Conservation (phyloP, 768 basidiomycete genomes). For the Thelephora ganbajun region DNA sequence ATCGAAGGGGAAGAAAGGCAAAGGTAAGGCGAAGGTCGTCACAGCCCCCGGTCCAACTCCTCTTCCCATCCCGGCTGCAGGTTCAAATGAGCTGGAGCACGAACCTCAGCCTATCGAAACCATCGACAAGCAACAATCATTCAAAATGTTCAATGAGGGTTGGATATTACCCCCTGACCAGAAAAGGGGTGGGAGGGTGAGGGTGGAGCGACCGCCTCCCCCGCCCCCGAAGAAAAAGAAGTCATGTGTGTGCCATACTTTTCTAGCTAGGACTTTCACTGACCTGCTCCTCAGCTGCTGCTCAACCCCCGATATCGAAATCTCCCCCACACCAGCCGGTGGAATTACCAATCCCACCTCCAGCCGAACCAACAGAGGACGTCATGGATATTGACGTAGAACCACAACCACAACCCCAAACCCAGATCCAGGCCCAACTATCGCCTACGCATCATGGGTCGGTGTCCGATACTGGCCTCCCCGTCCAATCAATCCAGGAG, state of each 20-base stretch:
- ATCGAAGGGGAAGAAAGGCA: background rate
- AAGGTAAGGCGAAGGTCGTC: background rate
- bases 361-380: background rate
- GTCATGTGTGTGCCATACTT: conserved; percentile 19
- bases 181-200: conserved; percentile 43
- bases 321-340: background rate
- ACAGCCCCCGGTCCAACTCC: background rate
- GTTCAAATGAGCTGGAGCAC: too few relatives aligned
- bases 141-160: conserved; percentile 71
- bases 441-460: too few relatives aligned
- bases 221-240: conserved; percentile 44
- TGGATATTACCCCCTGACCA: conserved; percentile 78
- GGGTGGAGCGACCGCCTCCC: conserved; percentile 27
- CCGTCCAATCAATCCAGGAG: too few relatives aligned
- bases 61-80: background rate
- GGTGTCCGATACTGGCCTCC: too few relatives aligned
- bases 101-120: conserved; percentile 30
- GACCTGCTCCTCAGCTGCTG: background rate
- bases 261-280: conserved; percentile 10
- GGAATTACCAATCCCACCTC: background rate
- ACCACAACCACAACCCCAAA: background rate
- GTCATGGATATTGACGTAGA: conserved; percentile 1
- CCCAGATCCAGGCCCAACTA: conserved; percentile 1
- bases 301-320: background rate
- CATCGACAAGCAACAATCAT: conserved; percentile 59